Conservation (phyloP, 768 basidiomycete genomes). For the Serendipita sp. region DNA sequence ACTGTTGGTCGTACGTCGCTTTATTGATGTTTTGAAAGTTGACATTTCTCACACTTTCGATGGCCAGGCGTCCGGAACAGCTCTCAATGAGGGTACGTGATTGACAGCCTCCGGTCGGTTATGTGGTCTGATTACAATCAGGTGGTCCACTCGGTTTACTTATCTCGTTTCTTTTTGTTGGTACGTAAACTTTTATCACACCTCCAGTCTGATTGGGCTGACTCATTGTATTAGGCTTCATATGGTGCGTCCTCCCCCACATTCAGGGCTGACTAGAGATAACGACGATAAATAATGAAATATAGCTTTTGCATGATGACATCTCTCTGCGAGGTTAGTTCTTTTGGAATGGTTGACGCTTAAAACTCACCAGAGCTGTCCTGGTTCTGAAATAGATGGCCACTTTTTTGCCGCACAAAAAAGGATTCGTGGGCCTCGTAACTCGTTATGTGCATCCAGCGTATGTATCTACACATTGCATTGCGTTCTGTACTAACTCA, state of each 20-base stretch:
- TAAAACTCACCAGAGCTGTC: not conserved
- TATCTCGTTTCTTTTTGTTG: not conserved
- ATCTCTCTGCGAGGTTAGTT: not conserved
- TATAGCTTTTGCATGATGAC: slow-evolving; percentile 3
- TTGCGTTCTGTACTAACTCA: not conserved
- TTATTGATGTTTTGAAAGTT: not conserved
- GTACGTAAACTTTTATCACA: not conserved
- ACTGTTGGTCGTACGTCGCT: not conserved
- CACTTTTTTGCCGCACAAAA: not conserved
- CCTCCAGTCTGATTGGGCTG: not conserved
- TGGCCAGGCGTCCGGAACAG: not conserved
- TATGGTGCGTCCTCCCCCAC: not conserved
- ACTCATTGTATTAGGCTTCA: not conserved
- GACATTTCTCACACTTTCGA: not conserved
- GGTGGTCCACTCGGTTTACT: not conserved
- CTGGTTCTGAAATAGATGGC: not conserved
- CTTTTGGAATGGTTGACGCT: too few relatives aligned
- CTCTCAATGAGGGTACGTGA: not conserved
- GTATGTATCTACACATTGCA: not conserved
- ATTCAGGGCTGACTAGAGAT: too few relatives aligned
- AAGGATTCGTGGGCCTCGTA: slow-evolving; percentile 1
- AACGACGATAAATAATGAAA: not conserved
- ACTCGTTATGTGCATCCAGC: not conserved
- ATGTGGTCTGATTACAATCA: not conserved
- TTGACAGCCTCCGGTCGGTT: not conserved